These are phyloP conservation scores for Serendipita vermifera DNA, from an alignment of 768 basidiomycete species.

Conservation along the genomic window DNA sequence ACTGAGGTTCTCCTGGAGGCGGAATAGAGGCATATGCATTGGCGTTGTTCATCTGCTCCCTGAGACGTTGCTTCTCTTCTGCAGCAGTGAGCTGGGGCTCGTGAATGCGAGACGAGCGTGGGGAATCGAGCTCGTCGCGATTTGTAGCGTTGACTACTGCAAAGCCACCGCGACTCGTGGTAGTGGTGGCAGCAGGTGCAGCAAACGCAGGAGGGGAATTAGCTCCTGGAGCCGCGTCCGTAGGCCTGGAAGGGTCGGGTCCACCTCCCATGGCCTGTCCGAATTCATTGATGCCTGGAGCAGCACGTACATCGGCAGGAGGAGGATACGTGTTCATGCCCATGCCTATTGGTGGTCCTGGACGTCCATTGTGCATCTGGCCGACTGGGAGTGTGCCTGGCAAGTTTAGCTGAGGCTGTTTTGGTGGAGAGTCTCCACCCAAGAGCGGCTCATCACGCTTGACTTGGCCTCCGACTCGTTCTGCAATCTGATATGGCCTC, in stretches of 20 bases:
- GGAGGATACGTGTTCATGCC: not conserved
- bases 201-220: not conserved
- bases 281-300: not conserved
- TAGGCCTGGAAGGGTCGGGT: not conserved
- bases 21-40: not conserved
- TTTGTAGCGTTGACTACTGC: conserved; percentile 31
- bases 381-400: not conserved
- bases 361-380: not conserved
- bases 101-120: conserved; percentile 1
- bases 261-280: not conserved
- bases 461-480: not conserved
- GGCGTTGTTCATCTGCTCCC: conserved; percentile 5
- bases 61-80: conserved; percentile 32
- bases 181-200: not conserved
- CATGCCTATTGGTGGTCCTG: too few species aligned
- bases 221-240: not conserved
- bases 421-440: not conserved
- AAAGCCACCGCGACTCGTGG: conserved; percentile 22
- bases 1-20: not conserved
- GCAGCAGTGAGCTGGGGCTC: conserved; percentile 26
- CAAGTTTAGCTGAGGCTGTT: not conserved
- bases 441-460: conserved; percentile 1
- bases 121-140: conserved; percentile 21
- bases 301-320: not conserved
- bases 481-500: not conserved